Evolutionary conservation across 768 basidiomycete genomes (phyloP).

Genomic region (Boletus sp.): DNA sequence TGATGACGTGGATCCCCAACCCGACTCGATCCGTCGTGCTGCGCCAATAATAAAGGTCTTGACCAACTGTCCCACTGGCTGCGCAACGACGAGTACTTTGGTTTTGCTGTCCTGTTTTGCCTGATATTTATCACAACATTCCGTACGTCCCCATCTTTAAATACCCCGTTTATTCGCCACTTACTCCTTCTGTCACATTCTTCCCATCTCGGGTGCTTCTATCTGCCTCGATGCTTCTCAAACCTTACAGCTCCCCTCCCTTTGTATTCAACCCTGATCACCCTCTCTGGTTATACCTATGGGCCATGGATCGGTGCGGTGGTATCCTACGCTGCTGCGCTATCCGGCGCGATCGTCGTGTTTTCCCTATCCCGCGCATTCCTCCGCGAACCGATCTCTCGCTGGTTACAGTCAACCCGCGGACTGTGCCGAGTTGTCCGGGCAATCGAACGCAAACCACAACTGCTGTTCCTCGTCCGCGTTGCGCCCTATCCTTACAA

Average conservation of each 20-base stretch:
- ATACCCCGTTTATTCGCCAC: constrained; percentile 3
- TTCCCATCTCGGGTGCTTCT: constrained; percentile 5
- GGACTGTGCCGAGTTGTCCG: constrained; percentile 79
- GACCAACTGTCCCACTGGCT: constrained; percentile 82
- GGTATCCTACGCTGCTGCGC: constrained; percentile 84
- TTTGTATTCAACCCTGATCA: constrained; percentile 90
- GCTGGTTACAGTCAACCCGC: constrained; percentile 67
- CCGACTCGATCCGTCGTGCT: neutral
- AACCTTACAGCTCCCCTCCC: constrained; percentile 72
- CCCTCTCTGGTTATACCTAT: constrained; percentile 89
- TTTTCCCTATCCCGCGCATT: constrained; percentile 77
- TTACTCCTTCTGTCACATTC: constrained; percentile 8
- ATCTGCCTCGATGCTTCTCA: constrained; percentile 10
- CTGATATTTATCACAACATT: constrained; percentile 87
- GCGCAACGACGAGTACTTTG: constrained; percentile 65
- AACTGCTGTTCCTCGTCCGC: constrained; percentile 87
- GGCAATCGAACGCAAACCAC: constrained; percentile 85
- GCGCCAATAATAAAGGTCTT: constrained; percentile 51
- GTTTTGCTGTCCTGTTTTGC: constrained; percentile 74
- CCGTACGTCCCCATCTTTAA: constrained; percentile 50
- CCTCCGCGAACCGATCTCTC: constrained; percentile 67
- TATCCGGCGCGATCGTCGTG: constrained; percentile 80
- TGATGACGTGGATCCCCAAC: neutral
- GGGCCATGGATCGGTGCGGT: constrained; percentile 81
- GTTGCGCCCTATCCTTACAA: constrained; percentile 93